Conservation (phyloP, 768 basidiomycete species). For the Lyophyllum atratum region DNA sequence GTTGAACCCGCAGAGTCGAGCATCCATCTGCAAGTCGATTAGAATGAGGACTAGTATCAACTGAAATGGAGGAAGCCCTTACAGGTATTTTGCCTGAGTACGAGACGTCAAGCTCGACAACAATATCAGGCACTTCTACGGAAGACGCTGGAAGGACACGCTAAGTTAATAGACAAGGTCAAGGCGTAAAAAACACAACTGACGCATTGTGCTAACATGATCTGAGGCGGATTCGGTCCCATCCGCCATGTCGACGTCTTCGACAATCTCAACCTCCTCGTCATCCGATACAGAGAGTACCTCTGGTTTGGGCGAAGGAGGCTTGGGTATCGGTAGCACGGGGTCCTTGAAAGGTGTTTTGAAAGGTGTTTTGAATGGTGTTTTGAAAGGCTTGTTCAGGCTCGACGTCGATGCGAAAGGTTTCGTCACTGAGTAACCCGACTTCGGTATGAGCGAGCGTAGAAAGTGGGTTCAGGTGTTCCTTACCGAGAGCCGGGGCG, state of each 20-base stretch:
- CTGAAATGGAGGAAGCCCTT: conserved; percentile 7
- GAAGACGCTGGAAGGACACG: conserved; percentile 4
- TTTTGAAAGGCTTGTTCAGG: conserved; percentile 52
- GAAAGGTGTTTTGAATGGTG: conserved; percentile 33
- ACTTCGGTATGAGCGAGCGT: neutral
- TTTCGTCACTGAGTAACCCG: conserved; percentile 51
- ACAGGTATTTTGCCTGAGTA: conserved; percentile 48
- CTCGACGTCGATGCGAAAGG: conserved; percentile 40
- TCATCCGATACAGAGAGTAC: neutral
- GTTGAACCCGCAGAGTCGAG: conserved; percentile 38
- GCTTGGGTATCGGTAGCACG: conserved; percentile 4
- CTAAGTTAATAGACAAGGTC: neutral
- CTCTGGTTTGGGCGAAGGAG: neutral
- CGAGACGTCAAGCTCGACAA: conserved; percentile 37
- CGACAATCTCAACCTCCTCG: conserved; percentile 6
- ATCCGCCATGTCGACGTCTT: neutral
- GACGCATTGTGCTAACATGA: neutral
- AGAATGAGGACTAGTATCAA: neutral
- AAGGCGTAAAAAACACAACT: neutral
- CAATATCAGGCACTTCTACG: conserved; percentile 26
- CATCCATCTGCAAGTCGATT: conserved; percentile 26
- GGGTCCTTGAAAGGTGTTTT: conserved; percentile 5
- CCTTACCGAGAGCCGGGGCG: conserved; percentile 34
- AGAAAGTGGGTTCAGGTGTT: neutral
- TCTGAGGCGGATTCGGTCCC: neutral